phyloP scores from a whole-genome alignment of 208 protist genomes.

The Endotrypanum monterogeii region DNA sequence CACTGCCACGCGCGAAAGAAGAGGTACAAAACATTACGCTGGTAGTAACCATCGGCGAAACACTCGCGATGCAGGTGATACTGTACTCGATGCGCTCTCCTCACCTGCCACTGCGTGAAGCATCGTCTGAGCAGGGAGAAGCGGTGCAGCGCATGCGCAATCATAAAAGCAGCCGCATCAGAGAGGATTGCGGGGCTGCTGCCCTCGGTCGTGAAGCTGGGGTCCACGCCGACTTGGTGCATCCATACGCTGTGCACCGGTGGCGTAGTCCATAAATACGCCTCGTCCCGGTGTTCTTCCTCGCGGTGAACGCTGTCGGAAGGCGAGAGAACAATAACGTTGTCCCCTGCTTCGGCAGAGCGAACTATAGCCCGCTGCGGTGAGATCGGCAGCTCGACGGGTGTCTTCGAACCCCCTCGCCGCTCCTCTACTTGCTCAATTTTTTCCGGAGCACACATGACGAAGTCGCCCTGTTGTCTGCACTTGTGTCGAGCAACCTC shows the following conservation, averaged over 20 bases:
- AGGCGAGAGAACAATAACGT: not conserved
- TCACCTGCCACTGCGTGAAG: constrained; percentile 29
- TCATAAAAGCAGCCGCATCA: constrained; percentile 28
- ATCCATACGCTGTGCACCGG: constrained; percentile 12
- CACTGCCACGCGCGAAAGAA: constrained; percentile 75
- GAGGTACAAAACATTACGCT: constrained; percentile 34
- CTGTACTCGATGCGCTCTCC: not conserved
- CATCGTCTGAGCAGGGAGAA: constrained; percentile 18
- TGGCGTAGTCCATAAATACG: not conserved
- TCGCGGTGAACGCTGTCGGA: not conserved
- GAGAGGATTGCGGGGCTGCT: constrained; percentile 16
- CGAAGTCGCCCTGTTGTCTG: not conserved
- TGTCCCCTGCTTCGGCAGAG: not conserved
- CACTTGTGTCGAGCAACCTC: constrained; percentile 1
- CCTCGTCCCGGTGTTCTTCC: not conserved
- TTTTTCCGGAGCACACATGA: not conserved
- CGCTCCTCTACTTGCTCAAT: not conserved
- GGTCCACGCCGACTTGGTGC: constrained; percentile 5
- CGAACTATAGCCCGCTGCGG: not conserved
- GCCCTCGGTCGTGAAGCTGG: not conserved
- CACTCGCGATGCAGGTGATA: constrained; percentile 15
- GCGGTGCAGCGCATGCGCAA: constrained; percentile 45
- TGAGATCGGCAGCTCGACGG: constrained; percentile 8
- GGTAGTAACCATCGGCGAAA: constrained; percentile 43
- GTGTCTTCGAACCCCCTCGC: not conserved